These are phyloP conservation scores for Aspergillus diversus DNA, from an alignment of 495 filamentous ascomycete genomes.

Conservation along the genomic window DNA sequence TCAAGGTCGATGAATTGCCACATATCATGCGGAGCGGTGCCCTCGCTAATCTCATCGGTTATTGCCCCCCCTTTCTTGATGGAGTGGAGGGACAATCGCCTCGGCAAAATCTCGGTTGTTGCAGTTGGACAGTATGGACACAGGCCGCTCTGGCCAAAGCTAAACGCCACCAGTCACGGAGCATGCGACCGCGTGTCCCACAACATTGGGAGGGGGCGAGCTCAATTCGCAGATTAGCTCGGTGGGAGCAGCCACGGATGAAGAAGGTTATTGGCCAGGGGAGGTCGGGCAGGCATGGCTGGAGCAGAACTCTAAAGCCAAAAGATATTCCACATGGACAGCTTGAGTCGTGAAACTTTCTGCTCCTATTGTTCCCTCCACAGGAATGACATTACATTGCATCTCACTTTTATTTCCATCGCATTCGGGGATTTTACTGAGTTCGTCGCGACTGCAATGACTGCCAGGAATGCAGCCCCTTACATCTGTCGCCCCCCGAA, in stretches of 20 bases:
- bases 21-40: neutral
- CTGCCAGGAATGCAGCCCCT: too few species aligned
- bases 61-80: neutral
- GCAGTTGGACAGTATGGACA: neutral
- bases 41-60: neutral
- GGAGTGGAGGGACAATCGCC: neutral
- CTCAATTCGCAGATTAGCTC: neutral
- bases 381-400: neutral
- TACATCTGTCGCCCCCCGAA: neutral
- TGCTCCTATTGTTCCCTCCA: neutral
- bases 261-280: slow-evolving; percentile 2
- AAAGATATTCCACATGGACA: neutral
- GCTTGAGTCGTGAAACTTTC: neutral
- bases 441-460: too few species aligned
- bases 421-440: too few species aligned
- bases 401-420: too few species aligned
- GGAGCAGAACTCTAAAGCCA: neutral
- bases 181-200: neutral
- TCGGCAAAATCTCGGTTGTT: slow-evolving; percentile 9
- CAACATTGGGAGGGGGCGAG: neutral
- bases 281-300: neutral
- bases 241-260: neutral
- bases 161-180: slow-evolving; percentile 8
- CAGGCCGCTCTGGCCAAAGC: neutral
- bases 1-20: neutral